phyloP scores from a whole-genome alignment of 768 basidiomycete genomes.

The Pulveroboletus sp. region DNA sequence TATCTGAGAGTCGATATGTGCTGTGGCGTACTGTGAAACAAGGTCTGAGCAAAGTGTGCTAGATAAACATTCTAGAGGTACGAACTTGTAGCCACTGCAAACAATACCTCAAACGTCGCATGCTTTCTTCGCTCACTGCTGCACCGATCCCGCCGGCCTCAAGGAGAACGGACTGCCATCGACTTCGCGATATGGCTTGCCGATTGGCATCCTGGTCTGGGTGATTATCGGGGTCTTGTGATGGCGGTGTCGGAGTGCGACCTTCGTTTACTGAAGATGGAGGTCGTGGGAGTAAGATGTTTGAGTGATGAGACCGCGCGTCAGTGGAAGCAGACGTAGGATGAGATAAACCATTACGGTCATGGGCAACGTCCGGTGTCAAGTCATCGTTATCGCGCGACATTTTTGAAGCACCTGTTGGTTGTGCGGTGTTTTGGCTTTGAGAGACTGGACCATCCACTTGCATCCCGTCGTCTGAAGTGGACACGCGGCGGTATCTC shows the following conservation, averaged over 20 bases:
- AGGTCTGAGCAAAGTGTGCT: background rate
- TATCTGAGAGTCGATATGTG: slow-evolving; percentile 85
- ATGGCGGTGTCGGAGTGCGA: slow-evolving; percentile 21
- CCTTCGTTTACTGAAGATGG: slow-evolving; percentile 8
- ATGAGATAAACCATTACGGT: slow-evolving; percentile 11
- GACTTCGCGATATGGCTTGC: slow-evolving; percentile 66
- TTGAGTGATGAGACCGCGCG: background rate
- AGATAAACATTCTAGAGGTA: slow-evolving; percentile 3
- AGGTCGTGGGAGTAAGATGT: background rate
- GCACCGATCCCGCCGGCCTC: slow-evolving; percentile 88
- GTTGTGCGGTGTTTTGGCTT: background rate
- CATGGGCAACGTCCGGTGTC: background rate
- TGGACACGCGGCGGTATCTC: slow-evolving; percentile 43
- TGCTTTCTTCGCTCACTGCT: slow-evolving; percentile 86
- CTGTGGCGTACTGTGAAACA: slow-evolving; percentile 67
- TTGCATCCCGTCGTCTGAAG: slow-evolving; percentile 27
- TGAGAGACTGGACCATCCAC: slow-evolving; percentile 14
- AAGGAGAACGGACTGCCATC: slow-evolving; percentile 79
- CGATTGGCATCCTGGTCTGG: slow-evolving; percentile 30
- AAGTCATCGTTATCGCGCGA: slow-evolving; percentile 1
- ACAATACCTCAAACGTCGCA: slow-evolving; percentile 81
- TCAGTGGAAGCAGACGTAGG: slow-evolving; percentile 1
- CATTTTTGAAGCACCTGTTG: background rate
- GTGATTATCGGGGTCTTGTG: slow-evolving; percentile 12
- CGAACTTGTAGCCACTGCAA: slow-evolving; percentile 82